phyloP scores from a whole-genome alignment of 2,329 filamentous ascomycete species.

The Elsinoe arachidis region DNA sequence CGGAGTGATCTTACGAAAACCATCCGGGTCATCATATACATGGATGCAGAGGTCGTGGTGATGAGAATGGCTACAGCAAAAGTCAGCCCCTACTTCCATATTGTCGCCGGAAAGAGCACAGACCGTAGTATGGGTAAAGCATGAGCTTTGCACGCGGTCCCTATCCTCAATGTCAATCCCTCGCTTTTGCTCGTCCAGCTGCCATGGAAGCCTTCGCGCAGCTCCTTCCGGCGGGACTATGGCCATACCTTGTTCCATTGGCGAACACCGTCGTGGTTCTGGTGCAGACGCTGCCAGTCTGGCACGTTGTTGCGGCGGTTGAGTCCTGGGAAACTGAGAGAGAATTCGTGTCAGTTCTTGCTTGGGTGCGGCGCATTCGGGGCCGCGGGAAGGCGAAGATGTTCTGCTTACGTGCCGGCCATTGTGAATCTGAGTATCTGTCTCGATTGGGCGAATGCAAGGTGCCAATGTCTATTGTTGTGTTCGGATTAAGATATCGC shows the following conservation, averaged over 20 bases:
- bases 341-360: conserved; percentile 13
- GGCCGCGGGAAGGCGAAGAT: neutral
- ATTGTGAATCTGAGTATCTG: conserved; percentile 33
- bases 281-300: conserved; percentile 65
- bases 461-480: neutral
- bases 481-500: neutral
- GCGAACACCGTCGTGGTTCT: conserved; percentile 62
- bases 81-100: conserved; percentile 34
- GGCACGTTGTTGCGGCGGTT: conserved; percentile 71
- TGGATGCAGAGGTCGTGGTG: conserved; percentile 34
- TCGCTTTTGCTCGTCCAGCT: neutral
- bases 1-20: conserved; percentile 38
- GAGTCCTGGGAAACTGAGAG: conserved; percentile 35
- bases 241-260: conserved; percentile 69
- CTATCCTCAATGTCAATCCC: conserved; percentile 33
- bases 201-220: neutral
- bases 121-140: conserved; percentile 59
- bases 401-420: conserved; percentile 31
- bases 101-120: neutral
- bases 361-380: neutral
- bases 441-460: conserved; percentile 10
- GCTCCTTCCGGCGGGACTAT: neutral
- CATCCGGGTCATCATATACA: conserved; percentile 69
- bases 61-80: conserved; percentile 44
- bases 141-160: conserved; percentile 55